Base-by-base conservation (phyloP, 2,329 filamentous ascomycete genomes). In the Sporothrix protearum region DNA sequence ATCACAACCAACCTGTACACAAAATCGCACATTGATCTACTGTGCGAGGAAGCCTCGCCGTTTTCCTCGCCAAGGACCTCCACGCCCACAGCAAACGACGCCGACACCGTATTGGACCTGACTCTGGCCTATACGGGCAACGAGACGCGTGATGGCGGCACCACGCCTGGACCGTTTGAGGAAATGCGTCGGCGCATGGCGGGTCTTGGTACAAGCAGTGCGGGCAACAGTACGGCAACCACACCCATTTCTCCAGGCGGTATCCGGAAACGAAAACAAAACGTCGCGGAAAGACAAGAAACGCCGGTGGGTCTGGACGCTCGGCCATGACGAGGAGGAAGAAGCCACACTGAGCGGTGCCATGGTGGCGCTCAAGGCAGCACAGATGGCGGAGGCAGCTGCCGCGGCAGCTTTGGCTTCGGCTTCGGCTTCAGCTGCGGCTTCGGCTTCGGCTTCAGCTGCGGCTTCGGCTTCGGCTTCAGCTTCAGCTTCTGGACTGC, bases 291-390 rank as follows among this genome's bases (percentile, higher is more conserved):
- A 82, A 76, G 88, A 90, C 75, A 89, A 88, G 83, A 89, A 86
- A 79, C 82, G 88, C 14, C 85, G 85, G 57, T 90, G 88, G 88
- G 86, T 88, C 47, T 90, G 88, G 88, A 90, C 88, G 1, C 89
- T 91, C 59, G 86, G 85, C 2, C 83, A 84, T 72, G 85, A 86
- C 0, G 83, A 83, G 1, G 80, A 83, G 8, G 80, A 82, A 16
- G 81, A 83, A 64, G 80, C 82, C 71, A 80, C 81, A 42, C 77
- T 83, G 4, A 82, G 75, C 70, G 75, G 75, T 6, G 75, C 75
- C 14, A 73, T 76, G 70, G 73, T 73, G 10, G 75, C 75, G 9
- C 74, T 76, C 59, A 75, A 71, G 64, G 75, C 76, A 1, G 75
- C 77, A 30, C 73, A 75, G 30, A 74, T 71, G 45, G 73, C 73